Evolutionary conservation across 805 yeast genomes (phyloP).

Genomic region (Hagleromyces aurorensis): DNA sequence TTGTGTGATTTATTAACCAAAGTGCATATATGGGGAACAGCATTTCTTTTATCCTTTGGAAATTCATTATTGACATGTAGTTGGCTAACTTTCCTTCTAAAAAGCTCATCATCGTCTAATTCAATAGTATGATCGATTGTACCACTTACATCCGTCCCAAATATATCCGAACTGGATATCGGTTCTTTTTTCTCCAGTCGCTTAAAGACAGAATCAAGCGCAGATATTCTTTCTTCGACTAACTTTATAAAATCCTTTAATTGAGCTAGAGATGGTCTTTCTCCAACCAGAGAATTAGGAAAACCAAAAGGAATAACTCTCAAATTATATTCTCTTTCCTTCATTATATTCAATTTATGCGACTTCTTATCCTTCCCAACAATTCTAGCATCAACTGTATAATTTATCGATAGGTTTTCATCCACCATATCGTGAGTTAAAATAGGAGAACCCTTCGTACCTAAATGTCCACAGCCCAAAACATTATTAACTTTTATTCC

Average conservation of each 20-base stretch:
- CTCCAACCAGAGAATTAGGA: conserved; percentile 17
- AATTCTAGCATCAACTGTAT: conserved; percentile 49
- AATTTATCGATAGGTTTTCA: conserved; percentile 41
- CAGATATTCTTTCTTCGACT: conserved; percentile 23
- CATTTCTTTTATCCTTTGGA: conserved; percentile 2
- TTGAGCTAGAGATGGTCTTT: conserved; percentile 16
- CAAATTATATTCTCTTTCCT: conserved; percentile 31
- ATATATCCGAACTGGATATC: conserved; percentile 21
- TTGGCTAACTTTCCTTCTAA: conserved; percentile 26
- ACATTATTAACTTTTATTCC: conserved; percentile 28
- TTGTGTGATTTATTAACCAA: conserved; percentile 1
- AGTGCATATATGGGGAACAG: too few relatives aligned
- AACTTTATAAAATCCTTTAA: conserved; percentile 17
- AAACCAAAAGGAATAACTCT: conserved; percentile 37
- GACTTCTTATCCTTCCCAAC: conserved; percentile 38
- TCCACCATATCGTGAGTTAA: conserved; percentile 43
- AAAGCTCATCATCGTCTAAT: conserved; percentile 20
- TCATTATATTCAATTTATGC: conserved; percentile 28
- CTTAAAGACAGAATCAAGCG: conserved; percentile 19
- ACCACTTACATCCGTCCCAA: conserved; percentile 25
- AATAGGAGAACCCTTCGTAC: conserved; percentile 46
- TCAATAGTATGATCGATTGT: conserved; percentile 16
- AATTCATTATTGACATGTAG: conserved; percentile 23
- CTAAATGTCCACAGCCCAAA: conserved; percentile 44
- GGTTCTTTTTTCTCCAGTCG: conserved; percentile 19